Base-by-base conservation (phyloP, 371 early-diverging fungal species). In the Mortierella sp. region DNA sequence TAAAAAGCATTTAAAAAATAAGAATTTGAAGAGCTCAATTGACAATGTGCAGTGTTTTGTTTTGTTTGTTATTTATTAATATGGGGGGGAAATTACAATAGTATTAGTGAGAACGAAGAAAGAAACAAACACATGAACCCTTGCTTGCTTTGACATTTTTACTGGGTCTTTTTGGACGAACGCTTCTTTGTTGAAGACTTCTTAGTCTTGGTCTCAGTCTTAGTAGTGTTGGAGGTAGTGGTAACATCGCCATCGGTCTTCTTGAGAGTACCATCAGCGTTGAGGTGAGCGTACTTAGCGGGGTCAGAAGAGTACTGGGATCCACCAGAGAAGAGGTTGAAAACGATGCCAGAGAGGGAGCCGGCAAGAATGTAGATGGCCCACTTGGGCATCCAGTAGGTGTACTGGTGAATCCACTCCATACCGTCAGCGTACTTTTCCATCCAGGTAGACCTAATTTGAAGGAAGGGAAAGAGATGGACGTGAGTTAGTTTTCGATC, bases 351-450 rank as follows among this genome's bases (percentile, higher is more conserved):
- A 34, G 84, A 84, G 74, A 81, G 57, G 55, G 84, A 81, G 24
- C 84, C 84, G 7, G 84, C 81, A 42, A 84, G 47, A 72, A 84
- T 81, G 65, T 78, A 80, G 65, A 75, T 26, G 73, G 76, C 68
- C 84, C 84, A 84, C 21, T 45, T 71, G 48, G 86, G 86, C 86
- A 85, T 85, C 86, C 86, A 85, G 73, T 70, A 26, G 28, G 86
- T 85, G 86, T 77, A 82, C 21, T 74, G 60, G 11, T 75, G 48
- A 24, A 80, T 9, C 80, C 80, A 85, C 21, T 82, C 86, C 58
- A 77, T 52, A 31, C 24, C 42, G 16, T 80, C 80, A 10, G 82
- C 86, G 55, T 85, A 85, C 77, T 76, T 80, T 34, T 75, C 82
- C 45, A 85, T 79, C 48, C 55, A 75, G 21, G 9, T 1, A 28